Conservation (phyloP, 2,329 filamentous ascomycete genomes). For the Acrocalymma vagum region DNA sequence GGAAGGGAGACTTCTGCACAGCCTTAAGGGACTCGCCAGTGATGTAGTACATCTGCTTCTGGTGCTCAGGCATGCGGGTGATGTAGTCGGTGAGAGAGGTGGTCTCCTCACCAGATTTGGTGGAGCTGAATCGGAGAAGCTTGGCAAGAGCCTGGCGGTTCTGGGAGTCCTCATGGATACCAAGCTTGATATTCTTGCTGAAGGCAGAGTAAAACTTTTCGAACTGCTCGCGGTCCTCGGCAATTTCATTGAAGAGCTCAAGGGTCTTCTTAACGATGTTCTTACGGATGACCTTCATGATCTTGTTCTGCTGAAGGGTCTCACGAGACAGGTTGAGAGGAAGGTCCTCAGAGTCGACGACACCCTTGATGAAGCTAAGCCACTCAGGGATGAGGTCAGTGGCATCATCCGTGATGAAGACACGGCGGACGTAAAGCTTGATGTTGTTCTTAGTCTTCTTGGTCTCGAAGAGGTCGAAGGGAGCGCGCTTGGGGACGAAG, state of each 20-base stretch:
- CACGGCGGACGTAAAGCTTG: conserved; percentile 99
- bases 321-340: conserved; percentile 99
- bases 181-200: conserved; percentile 99
- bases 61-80: conserved; percentile 99
- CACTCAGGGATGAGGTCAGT: conserved; percentile 99
- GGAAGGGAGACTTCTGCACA: conserved; percentile 97
- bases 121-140: conserved; percentile 98
- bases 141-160: conserved; percentile 93
- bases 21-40: conserved; percentile 99
- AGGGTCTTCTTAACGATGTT: conserved; percentile 99
- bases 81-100: conserved; percentile 97
- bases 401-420: conserved; percentile 99
- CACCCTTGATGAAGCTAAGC: conserved; percentile 99
- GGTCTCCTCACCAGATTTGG: conserved; percentile 95
- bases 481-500: conserved; percentile 99
- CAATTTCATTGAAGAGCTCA: conserved; percentile 98
- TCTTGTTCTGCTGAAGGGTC: conserved; percentile 99
- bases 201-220: conserved; percentile 99
- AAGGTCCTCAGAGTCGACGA: conserved; percentile 99
- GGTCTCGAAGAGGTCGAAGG: conserved; percentile 99
- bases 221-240: conserved; percentile 99
- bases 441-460: conserved; percentile 99
- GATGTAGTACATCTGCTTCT: conserved; percentile 99
- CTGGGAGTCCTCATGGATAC: conserved; percentile 99
- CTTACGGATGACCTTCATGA: conserved; percentile 99